phyloP scores from a whole-genome alignment of 2,329 filamentous ascomycete genomes.

The Colletotrichum sp. region DNA sequence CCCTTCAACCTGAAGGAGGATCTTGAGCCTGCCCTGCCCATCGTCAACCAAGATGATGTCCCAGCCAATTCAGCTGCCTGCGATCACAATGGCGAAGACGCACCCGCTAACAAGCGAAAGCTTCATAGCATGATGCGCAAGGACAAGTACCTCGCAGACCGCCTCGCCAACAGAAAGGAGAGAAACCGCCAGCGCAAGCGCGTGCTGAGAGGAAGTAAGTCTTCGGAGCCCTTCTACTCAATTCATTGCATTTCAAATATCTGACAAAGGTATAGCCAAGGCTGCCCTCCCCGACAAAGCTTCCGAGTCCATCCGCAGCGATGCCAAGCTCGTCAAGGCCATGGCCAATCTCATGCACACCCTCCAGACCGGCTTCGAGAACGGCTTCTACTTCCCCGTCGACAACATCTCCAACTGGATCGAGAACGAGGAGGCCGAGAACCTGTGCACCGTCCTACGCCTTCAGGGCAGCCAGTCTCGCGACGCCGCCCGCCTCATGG shows the following conservation, averaged over 20 bases:
- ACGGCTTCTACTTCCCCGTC: neutral
- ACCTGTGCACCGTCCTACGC: neutral
- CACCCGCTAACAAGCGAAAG: neutral
- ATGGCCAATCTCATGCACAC: neutral
- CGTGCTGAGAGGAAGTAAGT: neutral
- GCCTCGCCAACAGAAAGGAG: neutral
- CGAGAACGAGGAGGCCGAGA: neutral
- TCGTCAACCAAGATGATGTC: accelerated
- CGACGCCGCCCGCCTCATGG: neutral
- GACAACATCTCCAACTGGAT: neutral
- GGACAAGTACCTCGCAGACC: accelerated
- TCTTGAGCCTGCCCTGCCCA: neutral
- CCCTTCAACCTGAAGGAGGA: neutral
- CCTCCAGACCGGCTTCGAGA: neutral
- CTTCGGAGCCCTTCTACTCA: too few species aligned
- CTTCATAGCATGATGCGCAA: neutral
- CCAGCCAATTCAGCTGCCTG: neutral
- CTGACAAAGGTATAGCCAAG: neutral
- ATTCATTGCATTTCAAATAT: neutral
- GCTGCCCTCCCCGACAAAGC: neutral
- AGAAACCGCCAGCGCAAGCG: neutral
- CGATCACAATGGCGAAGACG: accelerated
- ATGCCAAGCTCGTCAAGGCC: neutral
- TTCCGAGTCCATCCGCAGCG: neutral
- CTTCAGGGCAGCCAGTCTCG: accelerated